Evolutionary conservation across 176 grass and related monocot species (phyloP), one percentile per base, ranked within the genome.

Genomic region (Oryza australiensis): DNA sequence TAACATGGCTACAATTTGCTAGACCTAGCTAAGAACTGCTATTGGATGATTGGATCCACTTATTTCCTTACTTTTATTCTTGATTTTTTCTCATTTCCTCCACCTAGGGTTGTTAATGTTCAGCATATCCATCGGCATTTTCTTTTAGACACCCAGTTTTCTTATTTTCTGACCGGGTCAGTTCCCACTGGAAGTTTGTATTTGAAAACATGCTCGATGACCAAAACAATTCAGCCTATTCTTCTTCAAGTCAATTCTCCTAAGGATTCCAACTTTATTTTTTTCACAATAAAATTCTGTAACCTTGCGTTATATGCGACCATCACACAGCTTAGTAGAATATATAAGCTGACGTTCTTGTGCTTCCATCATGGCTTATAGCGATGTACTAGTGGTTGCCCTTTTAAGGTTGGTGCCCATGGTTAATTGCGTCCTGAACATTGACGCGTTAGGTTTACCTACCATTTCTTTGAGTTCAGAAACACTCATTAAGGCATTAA

Each of bases 401-500:
- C 32, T 32, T 43, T 23, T 34, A 55, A 66, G 66, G 60, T 85
- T 89, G 53, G 77, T 6, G 23, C 18, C 64, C 26, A 5, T 32
- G 42, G 73, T 76, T 57, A 85, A 43, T 76, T 65, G 73, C 46
- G 45, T 43, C 62, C 66, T 81, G 59, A 82, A 62, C 3, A 30
- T 66, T 40, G 67, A 68, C 65, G 35, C 16, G 88, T 82, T 86
- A 82, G 79, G 83, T 77, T 86, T 82, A 82, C 73, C 79, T 74
- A 82, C 83, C 62, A 72, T 90, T 42, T 67, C 22, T 77, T 76
- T 76, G 45, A 38, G 67, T 70, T 77, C 77, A 66, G 6, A 81
- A 83, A 76, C 78, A 65, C 71, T 65, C 41, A 43, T 69, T 27
- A 76, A 45, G 72, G 32, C 55, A 72, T 72, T 76, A 85, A 76